A percentile compares a stretch with the other conserved stretches of the same genome.
These are phyloP conservation scores for Polychytrium aggregatum DNA, from an alignment of 192 early-diverging fungal species.

Conservation along the genomic window DNA sequence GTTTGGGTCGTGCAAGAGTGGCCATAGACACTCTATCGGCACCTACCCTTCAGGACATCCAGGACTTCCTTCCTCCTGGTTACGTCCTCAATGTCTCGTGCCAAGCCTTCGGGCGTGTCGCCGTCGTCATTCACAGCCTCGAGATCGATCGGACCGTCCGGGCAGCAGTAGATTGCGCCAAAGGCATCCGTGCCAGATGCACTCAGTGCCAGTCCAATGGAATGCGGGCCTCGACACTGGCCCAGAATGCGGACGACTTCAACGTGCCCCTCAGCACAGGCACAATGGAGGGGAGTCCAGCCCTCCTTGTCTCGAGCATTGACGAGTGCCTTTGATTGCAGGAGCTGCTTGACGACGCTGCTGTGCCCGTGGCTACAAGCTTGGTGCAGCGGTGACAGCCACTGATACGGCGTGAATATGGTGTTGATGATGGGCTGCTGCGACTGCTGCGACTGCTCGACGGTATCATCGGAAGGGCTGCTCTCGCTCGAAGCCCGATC, in stretches of 20 bases:
- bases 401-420: constrained; percentile 27
- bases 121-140: constrained; percentile 27
- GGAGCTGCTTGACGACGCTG: constrained; percentile 20
- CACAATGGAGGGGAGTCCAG: constrained; percentile 62
- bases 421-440: constrained; percentile 13
- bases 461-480: constrained; percentile 4
- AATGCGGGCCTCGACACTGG: constrained; percentile 12
- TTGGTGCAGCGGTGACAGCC: constrained; percentile 38
- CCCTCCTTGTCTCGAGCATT: constrained; percentile 38
- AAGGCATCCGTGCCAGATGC: background rate
- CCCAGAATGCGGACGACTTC: constrained; percentile 36
- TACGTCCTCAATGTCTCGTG: constrained; percentile 19
- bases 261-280: constrained; percentile 51
- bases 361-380: constrained; percentile 40
- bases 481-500: no score
- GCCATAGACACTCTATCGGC: no score
- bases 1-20: no score
- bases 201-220: constrained; percentile 4
- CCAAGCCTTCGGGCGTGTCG: constrained; percentile 27
- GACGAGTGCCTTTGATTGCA: constrained; percentile 13
- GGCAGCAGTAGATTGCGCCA: constrained; percentile 8
- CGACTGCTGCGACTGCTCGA: constrained; percentile 1
- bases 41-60: constrained; percentile 12
- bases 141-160: constrained; percentile 36
- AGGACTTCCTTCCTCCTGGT: constrained; percentile 16